Evolutionary conservation across 306 rosid species (phyloP).

Genomic region (Amphicarpaea edgeworthii): DNA sequence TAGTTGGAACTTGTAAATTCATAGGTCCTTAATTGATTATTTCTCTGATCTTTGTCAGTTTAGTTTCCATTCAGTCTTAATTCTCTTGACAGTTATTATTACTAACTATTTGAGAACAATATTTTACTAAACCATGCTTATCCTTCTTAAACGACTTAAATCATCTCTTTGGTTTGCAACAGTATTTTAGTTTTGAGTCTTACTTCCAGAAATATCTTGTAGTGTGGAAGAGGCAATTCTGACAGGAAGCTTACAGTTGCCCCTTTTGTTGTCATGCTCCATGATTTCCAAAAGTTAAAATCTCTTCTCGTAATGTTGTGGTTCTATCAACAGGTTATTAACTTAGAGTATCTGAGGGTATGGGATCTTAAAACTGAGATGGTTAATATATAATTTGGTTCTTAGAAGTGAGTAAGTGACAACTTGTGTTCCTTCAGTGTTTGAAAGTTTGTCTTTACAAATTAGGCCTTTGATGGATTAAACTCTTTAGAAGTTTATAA

Average conservation of each 20-base stretch:
- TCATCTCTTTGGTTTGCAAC: not conserved
- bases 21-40: not conserved
- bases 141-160: not conserved
- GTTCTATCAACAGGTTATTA: not conserved
- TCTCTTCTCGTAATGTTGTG: not conserved
- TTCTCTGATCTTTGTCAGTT: constrained; percentile 34
- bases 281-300: not conserved
- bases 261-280: not conserved
- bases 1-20: constrained; percentile 20
- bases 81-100: constrained; percentile 13
- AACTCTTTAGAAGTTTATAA: not conserved
- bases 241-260: not conserved
- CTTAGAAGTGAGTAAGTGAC: not conserved
- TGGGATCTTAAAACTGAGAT: constrained; percentile 2
- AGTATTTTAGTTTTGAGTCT: not conserved
- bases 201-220: not conserved
- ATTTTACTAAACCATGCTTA: constrained; percentile 11
- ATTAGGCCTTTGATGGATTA: not conserved
- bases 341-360: not conserved
- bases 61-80: constrained; percentile 21
- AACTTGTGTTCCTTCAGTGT: not conserved
- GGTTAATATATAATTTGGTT: not conserved
- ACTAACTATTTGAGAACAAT: constrained; percentile 1
- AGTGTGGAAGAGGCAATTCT: not conserved
- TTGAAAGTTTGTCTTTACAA: not conserved